Conservation (phyloP, 805 yeast genomes). For the Yueomyces sp. region DNA sequence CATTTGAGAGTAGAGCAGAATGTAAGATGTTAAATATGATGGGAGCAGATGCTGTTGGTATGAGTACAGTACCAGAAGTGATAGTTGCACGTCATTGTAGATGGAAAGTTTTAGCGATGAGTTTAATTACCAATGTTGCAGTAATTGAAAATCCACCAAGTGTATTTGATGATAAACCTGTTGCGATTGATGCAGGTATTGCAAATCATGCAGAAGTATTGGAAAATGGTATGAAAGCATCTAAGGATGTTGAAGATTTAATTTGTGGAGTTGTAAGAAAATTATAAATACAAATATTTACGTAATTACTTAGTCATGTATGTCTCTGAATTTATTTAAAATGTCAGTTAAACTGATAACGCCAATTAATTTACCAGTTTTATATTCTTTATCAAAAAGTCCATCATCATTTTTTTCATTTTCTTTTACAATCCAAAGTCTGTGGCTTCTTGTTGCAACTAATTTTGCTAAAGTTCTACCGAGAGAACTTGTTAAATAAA, state of each 20-base stretch:
- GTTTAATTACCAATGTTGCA: constrained; percentile 76
- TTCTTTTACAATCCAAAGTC: constrained; percentile 70
- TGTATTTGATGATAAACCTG: constrained; percentile 42
- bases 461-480: constrained; percentile 85
- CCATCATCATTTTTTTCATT: constrained; percentile 4
- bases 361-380: constrained; percentile 74
- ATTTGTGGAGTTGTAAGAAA: constrained; percentile 45
- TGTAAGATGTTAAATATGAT: constrained; percentile 52
- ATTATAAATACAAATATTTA: no score
- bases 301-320: no score
- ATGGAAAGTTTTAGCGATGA: constrained; percentile 67
- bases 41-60: constrained; percentile 94
- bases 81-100: constrained; percentile 85
- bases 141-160: constrained; percentile 57
- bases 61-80: constrained; percentile 97
- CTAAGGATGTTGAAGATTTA: constrained; percentile 62
- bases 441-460: constrained; percentile 91
- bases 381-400: constrained; percentile 30
- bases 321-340: constrained; percentile 55
- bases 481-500: constrained; percentile 59
- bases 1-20: constrained; percentile 88
- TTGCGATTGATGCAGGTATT: constrained; percentile 51
- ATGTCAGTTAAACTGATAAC: constrained; percentile 87
- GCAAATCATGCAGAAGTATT: constrained; percentile 91
- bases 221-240: constrained; percentile 67